Percentiles rank a stretch among this genome's conserved stretches.
phyloP scores from a whole-genome alignment of 768 basidiomycete genomes.

The Mycena rebaudengoi region DNA sequence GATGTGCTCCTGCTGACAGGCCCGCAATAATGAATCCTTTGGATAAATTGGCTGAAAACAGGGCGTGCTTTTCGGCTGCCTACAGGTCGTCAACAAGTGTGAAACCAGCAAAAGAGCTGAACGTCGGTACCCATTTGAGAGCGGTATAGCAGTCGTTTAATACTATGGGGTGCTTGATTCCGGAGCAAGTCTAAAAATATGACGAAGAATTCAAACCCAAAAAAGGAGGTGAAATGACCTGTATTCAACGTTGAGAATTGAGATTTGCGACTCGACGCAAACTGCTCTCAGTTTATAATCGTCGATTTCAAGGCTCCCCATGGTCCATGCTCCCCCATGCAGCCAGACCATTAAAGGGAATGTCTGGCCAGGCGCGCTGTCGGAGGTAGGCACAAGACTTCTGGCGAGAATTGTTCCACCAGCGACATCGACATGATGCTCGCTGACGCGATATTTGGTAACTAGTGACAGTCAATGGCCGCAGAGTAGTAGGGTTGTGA shows the following conservation, averaged over 20 bases:
- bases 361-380: background rate
- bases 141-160: slow-evolving; percentile 20
- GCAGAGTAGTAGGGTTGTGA: no score
- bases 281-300: slow-evolving; percentile 16
- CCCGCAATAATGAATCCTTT: slow-evolving; percentile 25
- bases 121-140: slow-evolving; percentile 27
- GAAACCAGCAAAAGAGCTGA: background rate
- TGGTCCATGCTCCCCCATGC: slow-evolving; percentile 22
- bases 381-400: slow-evolving; percentile 6
- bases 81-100: background rate
- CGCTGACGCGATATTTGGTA: slow-evolving; percentile 1
- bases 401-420: slow-evolving; percentile 16
- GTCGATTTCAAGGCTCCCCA: slow-evolving; percentile 13
- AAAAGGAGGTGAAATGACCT: slow-evolving; percentile 16
- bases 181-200: slow-evolving; percentile 11
- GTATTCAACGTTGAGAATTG: slow-evolving; percentile 23
- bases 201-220: background rate
- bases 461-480: background rate
- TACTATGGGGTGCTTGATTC: slow-evolving; percentile 16
- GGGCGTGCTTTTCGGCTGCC: background rate
- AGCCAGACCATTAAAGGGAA: slow-evolving; percentile 25
- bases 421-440: slow-evolving; percentile 18
- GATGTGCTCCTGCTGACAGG: slow-evolving; percentile 21
- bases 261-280: slow-evolving; percentile 20
- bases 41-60: slow-evolving; percentile 16